Evolutionary conservation across 306 rosid genomes (phyloP), one percentile per base, ranked within the genome.

Genomic region (Prosopis cineraria): DNA sequence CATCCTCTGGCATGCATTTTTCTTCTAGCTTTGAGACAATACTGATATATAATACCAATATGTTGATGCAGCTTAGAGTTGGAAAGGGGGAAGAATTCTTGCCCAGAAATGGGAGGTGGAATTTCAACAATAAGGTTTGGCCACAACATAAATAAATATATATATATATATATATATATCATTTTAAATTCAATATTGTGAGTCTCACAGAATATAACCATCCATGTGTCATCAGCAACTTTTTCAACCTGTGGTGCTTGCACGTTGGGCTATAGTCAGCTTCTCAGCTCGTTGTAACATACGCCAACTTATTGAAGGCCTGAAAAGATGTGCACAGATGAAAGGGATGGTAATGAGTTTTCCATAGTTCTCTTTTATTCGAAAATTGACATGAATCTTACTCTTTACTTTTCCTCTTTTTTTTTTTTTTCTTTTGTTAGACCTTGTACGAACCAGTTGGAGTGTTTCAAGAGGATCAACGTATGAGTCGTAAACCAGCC

Each of bases 271-370:
- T 10, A 31, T 88, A 34, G 89, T 79, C n/a, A 85, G 81, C 83
- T 87, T 87, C 81, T 80, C 89, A 12, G 60, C 75, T n/a, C 52
- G 75, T 12, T 79, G 81, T 70, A 71, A 84, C 30, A 41, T n/a
- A 9, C 6, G 3, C 5, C 0, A 0, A 1, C 50, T 66, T 77
- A n/a, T 19, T 16, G 0, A 27, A 1, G 30, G 24, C 10, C 31
- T 87, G 37, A 13, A 25, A 31, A 77, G n/a, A 25, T 76, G 77
- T 58, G 78, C 83, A 45, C 4, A 4, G 6, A 43, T 10, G 68
- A 84, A 79, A 69, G 90, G 90, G 27, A 82, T 84, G 78, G 90
- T 87, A n/a, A n/a, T n/a, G 67, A 70, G 85, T 29, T 67, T 80
- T 70, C 17, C 40, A 13, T 3, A 39, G 29, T 56, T 10, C 34